These are phyloP conservation scores for Physcomitrellopsis africana DNA, from an alignment of 225 moss, liverwort and hornwort species.

Conservation along the genomic window DNA sequence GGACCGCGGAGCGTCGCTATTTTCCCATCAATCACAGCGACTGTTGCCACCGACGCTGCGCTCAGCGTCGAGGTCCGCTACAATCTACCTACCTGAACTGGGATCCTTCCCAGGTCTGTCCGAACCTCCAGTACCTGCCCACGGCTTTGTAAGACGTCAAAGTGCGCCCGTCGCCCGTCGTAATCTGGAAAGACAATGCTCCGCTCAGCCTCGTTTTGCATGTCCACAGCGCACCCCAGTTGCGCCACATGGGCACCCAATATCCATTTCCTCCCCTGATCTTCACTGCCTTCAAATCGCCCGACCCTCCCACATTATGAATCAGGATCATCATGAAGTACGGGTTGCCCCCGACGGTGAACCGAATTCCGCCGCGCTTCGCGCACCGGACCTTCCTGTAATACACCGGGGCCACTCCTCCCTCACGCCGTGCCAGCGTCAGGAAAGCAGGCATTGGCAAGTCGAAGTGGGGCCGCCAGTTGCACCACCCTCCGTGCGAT, in stretches of 20 bases:
- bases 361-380: conserved; percentile 58
- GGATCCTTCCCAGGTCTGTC: conserved; percentile 61
- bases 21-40: too few species aligned
- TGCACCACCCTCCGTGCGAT: conserved; percentile 44
- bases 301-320: conserved; percentile 70
- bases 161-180: conserved; percentile 28
- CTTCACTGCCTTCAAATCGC: conserved; percentile 47
- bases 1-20: too few species aligned
- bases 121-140: conserved; percentile 41
- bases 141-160: conserved; percentile 36
- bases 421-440: conserved; percentile 28
- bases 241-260: conserved; percentile 57
- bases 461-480: conserved; percentile 47
- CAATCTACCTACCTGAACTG: too few species aligned
- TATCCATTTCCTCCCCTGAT: conserved; percentile 34
- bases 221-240: conserved; percentile 55
- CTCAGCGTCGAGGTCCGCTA: too few species aligned
- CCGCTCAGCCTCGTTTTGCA: conserved; percentile 26
- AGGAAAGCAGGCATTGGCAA: conserved; percentile 40
- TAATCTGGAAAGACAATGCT: conserved; percentile 50
- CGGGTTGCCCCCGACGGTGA: conserved; percentile 64
- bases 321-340: conserved; percentile 72
- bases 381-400: conserved; percentile 29
- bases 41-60: too few species aligned
- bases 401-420: conserved; percentile 47